Percentiles rank a stretch among this genome's conserved stretches.
These are phyloP conservation scores for Penicillium riverlandense DNA, from an alignment of 495 filamentous ascomycete species.

Conservation along the genomic window DNA sequence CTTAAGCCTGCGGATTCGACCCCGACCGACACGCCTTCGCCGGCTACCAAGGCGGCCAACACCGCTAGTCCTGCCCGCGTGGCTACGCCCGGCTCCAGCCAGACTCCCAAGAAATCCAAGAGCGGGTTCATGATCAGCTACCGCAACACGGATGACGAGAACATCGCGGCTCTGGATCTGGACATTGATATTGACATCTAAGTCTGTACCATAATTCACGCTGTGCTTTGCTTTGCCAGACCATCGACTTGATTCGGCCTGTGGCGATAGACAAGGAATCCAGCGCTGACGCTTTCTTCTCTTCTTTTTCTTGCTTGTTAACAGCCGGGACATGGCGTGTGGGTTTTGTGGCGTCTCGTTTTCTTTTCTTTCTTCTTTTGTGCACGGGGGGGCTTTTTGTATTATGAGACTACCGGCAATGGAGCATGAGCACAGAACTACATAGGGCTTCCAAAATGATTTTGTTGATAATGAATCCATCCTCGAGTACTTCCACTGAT, in stretches of 20 bases:
- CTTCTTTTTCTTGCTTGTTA: not conserved
- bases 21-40: slow-evolving; percentile 41
- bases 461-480: not conserved
- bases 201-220: not conserved
- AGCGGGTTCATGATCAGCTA: slow-evolving; percentile 60
- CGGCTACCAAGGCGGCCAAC: slow-evolving; percentile 31
- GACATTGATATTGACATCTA: slow-evolving; percentile 75
- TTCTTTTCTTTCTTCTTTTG: no score
- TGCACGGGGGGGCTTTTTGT: slow-evolving; percentile 1
- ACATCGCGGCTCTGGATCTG: slow-evolving; percentile 72
- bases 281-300: not conserved
- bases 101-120: slow-evolving; percentile 47
- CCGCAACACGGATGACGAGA: slow-evolving; percentile 75
- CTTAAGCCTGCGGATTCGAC: slow-evolving; percentile 25
- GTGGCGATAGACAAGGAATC: no score
- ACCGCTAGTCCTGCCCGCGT: slow-evolving; percentile 17
- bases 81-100: slow-evolving; percentile 23
- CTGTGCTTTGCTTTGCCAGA: no score
- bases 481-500: not conserved
- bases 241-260: no score
- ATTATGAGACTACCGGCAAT: slow-evolving; percentile 13
- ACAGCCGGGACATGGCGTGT: slow-evolving; percentile 4
- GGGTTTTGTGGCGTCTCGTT: slow-evolving; percentile 5
- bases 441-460: not conserved
- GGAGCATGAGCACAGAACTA: slow-evolving; percentile 4